phyloP scores from a whole-genome alignment of 2,329 filamentous ascomycete genomes.

The Cyphellophora attinorum region DNA sequence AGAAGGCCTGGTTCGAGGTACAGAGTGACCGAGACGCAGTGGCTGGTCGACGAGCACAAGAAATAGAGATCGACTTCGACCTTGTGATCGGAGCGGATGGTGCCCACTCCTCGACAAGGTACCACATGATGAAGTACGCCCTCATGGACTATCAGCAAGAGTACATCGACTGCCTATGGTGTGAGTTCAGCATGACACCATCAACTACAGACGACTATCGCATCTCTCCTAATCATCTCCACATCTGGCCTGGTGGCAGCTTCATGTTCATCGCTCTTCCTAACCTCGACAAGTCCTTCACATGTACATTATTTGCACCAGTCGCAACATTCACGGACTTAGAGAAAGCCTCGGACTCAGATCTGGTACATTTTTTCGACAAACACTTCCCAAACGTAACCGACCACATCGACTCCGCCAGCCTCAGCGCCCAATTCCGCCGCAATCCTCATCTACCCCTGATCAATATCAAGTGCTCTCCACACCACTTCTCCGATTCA shows the following conservation, averaged over 20 bases:
- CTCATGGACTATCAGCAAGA: constrained; percentile 86
- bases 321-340: constrained; percentile 59
- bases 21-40: constrained; percentile 18
- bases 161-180: constrained; percentile 96
- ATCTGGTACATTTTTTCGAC: constrained; percentile 65
- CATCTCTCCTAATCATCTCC: constrained; percentile 85
- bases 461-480: constrained; percentile 85
- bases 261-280: constrained; percentile 99
- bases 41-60: constrained; percentile 39
- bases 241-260: constrained; percentile 90
- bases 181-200: constrained; percentile 77
- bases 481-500: constrained; percentile 69
- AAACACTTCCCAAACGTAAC: constrained; percentile 76
- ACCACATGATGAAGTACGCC: constrained; percentile 91
- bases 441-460: constrained; percentile 83
- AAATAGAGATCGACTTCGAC: constrained; percentile 81
- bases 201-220: constrained; percentile 45
- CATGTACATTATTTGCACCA: constrained; percentile 85
- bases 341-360: constrained; percentile 46
- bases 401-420: constrained; percentile 47
- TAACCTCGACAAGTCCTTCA: constrained; percentile 79
- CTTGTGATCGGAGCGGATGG: constrained; percentile 91
- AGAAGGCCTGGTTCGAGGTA: constrained; percentile 80
- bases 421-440: constrained; percentile 65
- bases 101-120: constrained; percentile 82